Evolutionary conservation across 2,329 filamentous ascomycete genomes (phyloP), one percentile per base, ranked within the genome.

Genomic region (Ascochyta pisi): DNA sequence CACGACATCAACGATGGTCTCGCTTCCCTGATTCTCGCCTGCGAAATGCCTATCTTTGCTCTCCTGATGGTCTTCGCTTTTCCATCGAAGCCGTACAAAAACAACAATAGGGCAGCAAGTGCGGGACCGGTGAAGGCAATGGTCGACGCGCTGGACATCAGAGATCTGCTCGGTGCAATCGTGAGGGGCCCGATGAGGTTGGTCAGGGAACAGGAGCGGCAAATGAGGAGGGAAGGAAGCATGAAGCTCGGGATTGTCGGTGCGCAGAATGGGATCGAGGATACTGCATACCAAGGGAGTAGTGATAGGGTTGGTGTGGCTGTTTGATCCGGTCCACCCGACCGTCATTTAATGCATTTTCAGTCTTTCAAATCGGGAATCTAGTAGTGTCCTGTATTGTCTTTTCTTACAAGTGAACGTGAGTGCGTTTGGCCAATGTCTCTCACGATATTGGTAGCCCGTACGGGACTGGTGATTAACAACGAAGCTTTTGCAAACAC

Each of bases 31-130:
- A 57, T 72, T 10, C 63, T 73, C 29, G 63, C 65, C 15, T 65
- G 65, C 57, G 70, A 74, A 61, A 72, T 73, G 69, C 71, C 70
- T 3, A 27, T 71, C 27, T 74, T 74, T 54, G 64, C 67, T 4
- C 24, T 68, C 35, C 54, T 73, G 4, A 54, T 74, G 19, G 16
- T 67, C 33, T 56, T 68, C 33, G 68, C 69, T 0, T 74, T 70
- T 37, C 59, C 66, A 0, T 66, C 66, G 5, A 61, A 59, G 26
- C 62, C 61, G 1, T 71, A 72, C 42, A 66, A 60, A 27, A 50
- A 57, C 15, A 46, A 34, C 10, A 47, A 52, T 7, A 45, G 46
- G 6, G 58, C 63, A 3, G 64, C 59, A 12, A 15, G 43, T 10
- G 62, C 63, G 1, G 67, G 67, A 0, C 62, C 64, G 0, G 2